Evolutionary conservation across 83 land plant species (phyloP), one percentile per base, ranked within the genome.

Genomic region (Picea engelmannii): DNA sequence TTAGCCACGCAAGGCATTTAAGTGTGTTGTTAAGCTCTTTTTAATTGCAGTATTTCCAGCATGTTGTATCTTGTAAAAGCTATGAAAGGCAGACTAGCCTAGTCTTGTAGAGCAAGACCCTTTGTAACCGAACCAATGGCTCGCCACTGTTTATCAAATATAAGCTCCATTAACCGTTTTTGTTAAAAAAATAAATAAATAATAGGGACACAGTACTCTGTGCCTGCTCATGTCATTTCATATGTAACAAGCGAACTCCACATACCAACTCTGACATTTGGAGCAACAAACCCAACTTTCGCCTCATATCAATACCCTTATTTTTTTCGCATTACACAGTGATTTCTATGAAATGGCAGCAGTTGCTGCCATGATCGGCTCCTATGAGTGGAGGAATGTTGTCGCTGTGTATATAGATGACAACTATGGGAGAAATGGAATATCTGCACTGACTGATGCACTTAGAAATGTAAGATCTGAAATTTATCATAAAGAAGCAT

Each of bases 151-250:
- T n/a, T n/a, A n/a, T n/a, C n/a, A n/a, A n/a, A n/a, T n/a, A n/a
- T n/a, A n/a, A n/a, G n/a, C n/a, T n/a, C n/a, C n/a, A n/a, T n/a
- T n/a, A n/a, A n/a, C n/a, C n/a, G n/a, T n/a, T n/a, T n/a, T n/a
- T n/a, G n/a, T n/a, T n/a, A n/a, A n/a, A n/a, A n/a, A n/a, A n/a
- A n/a, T n/a, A n/a, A n/a, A n/a, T n/a, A n/a, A n/a, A n/a, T n/a
- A 44, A 74, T 91, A 66, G 96, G 96, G 0, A 94, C 96, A 17
- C 94, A 92, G 62, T 86, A 91, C 8, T 92, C 94, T 64, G 90
- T 87, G 11, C 89, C 90, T 44, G 90, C 90, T 60, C 94, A 92
- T 81, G 84, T 89, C 13, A 90, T 94, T 60, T 88, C 93, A 16
- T 91, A 94, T 78, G 85, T 90, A 60, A 87, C 81, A 9, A 87